Base-by-base conservation (phyloP, 345 rosid species). In the Acer campestre region DNA sequence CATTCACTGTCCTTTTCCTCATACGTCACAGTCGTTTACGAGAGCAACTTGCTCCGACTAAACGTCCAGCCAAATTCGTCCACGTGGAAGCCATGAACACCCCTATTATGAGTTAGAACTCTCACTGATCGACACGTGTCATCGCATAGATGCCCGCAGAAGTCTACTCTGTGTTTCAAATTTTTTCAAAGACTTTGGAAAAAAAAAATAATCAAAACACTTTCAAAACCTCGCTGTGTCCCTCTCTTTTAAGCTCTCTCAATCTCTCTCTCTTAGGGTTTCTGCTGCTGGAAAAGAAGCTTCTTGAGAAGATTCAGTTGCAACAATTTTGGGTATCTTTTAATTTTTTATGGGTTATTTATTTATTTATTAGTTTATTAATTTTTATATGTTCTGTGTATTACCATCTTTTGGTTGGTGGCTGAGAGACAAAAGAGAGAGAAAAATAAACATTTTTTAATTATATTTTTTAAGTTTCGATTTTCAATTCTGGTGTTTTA, bases 61-160 rank as follows among this genome's bases (percentile, higher is more conserved):
- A 17, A 16, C 40, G 3, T 61, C 83, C 85, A 82, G 18, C 83
- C 38, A 1, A 17, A 3, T 29, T 55, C 5, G 1, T 10, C 74
- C 83, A 80, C 85, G 81, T 75, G 74, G 76, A 74, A 2, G 4
- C 42, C 17, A 4, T 7, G 40, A 31, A 17, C 27, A 44, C 3
- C 38, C 27, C 51, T 48, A 22, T 63, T 61, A 10, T 46, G 31
- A 61, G 84, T 71, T 82, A 74, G 78, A 71, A 48, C 78, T 56
- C 72, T 62, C 67, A 51, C 35, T 23, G 48, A 0, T 0, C 1
- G 76, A 79, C 80, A 85, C 78, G 83, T 78, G 83, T 66, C 75
- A 14, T 16, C 25, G 7, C 53, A 38, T 1, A 68, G 74, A 78
- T 65, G 10, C 77, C 79, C 53, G 70, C 29, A n/a, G 61, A 79